Evolutionary conservation across 441 rosid species (phyloP), one percentile per base, ranked within the genome.

Genomic region (Gossypium davidsonii): DNA sequence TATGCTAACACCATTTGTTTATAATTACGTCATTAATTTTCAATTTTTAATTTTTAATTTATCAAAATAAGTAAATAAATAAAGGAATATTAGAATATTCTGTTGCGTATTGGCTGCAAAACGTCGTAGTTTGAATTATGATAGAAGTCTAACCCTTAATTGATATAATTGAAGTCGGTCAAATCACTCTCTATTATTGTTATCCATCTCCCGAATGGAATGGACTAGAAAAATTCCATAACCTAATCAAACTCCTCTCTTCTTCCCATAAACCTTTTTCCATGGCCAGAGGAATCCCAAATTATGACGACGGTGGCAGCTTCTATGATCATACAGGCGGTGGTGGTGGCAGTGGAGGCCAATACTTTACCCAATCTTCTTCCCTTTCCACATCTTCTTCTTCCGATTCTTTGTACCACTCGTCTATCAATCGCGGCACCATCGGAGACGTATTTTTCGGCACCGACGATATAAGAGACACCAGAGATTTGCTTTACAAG

Each of bases 371-470:
- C 1, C 73, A 0, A 3, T 23, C 4, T 31, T 52, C 51, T 55
- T n/a, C 48, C 4, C 51, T 46, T 11, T 11, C 25, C 37, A 18
- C 73, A 10, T 37, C 17, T 9, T 52, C 44, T 68, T 10, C 28
- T 9, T 9, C 20, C 20, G 64, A 70, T 28, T 70, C 73, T 70
- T 56, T 55, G 9, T 37, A 6, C n/a, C 4, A 14, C n/a, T 55
- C 73, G 10, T 48, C 74, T 1, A 6, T 6, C 58, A 26, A 26
- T 44, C 74, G 57, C 20, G 48, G 11, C 17, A 2, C 48, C 2
- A n/a, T 60, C 17, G 74, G 74, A 26, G 74, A 72, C 44, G 67
- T 72, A 12, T 72, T 72, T 15, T 72, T 58, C 26, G 74, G 74
- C 15, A 72, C 57, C 39, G 74, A 60, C 67, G 74, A 72, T 46